Conservation (phyloP, 2,329 filamentous ascomycete species). For the Davidsoniella eucalypti region DNA sequence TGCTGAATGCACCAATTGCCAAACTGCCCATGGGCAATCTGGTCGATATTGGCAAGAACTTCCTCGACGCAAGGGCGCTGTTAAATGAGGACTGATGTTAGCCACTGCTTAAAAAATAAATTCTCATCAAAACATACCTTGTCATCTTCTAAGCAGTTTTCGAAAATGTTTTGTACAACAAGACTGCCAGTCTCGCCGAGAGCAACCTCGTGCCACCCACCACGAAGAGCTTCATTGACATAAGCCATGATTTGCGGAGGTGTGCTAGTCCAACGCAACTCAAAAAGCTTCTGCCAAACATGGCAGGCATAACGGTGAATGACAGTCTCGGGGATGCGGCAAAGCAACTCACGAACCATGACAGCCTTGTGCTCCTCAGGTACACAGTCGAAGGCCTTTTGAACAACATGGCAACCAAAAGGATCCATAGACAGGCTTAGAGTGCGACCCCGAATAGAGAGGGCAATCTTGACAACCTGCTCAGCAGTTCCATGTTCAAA, state of each 20-base stretch:
- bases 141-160: constrained; percentile 96
- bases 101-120: not conserved
- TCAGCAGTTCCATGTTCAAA: constrained; percentile 95
- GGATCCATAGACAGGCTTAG: constrained; percentile 94
- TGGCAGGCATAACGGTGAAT: constrained; percentile 98
- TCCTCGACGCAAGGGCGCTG: constrained; percentile 95
- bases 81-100: constrained; percentile 14
- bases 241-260: constrained; percentile 97
- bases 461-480: constrained; percentile 86
- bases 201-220: constrained; percentile 98
- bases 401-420: constrained; percentile 94
- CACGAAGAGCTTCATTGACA: constrained; percentile 84
- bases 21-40: constrained; percentile 93
- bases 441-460: constrained; percentile 85
- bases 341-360: constrained; percentile 96
- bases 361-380: constrained; percentile 94
- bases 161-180: constrained; percentile 98
- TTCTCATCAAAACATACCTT: constrained; percentile 44
- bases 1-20: constrained; percentile 99
- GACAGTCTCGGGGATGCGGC: constrained; percentile 90
- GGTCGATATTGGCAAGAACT: constrained; percentile 85
- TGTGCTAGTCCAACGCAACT: constrained; percentile 85
- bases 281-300: constrained; percentile 98
- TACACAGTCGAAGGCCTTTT: constrained; percentile 96
- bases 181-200: constrained; percentile 93